A percentile compares a stretch with the other conserved stretches of the same genome.
phyloP scores from a whole-genome alignment of 768 basidiomycete genomes.

The Hemileccinum impolitum region DNA sequence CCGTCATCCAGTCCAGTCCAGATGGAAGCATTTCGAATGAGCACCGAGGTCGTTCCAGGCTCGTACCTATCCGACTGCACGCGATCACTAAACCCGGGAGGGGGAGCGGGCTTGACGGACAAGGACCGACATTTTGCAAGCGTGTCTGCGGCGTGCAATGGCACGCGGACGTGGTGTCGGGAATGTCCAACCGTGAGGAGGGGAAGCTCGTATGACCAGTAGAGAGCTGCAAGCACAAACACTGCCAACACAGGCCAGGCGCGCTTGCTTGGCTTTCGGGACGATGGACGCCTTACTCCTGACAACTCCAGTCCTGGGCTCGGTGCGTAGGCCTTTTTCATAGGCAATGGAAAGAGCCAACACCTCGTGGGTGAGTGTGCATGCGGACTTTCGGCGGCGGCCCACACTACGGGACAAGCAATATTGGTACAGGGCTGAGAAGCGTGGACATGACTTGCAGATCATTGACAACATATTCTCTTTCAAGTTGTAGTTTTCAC shows the following conservation, averaged over 20 bases:
- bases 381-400: no score
- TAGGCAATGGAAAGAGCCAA: neutral
- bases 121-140: constrained; percentile 48
- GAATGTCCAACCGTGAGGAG: neutral
- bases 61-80: constrained; percentile 54
- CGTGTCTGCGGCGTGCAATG: constrained; percentile 26
- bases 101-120: constrained; percentile 39
- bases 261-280: constrained; percentile 7
- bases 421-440: no score
- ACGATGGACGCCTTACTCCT: neutral
- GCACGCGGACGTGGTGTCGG: constrained; percentile 8
- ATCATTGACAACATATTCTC: no score
- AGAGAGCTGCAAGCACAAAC: constrained; percentile 16
- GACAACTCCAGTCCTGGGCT: neutral
- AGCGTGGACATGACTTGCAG: no score
- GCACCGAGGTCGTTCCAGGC: constrained; percentile 47
- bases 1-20: constrained; percentile 73
- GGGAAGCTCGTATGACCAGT: constrained; percentile 8
- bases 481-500: no score
- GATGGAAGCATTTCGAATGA: constrained; percentile 67
- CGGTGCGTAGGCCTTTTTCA: constrained; percentile 9
- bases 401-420: no score
- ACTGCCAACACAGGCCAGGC: constrained; percentile 15
- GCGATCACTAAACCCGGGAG: constrained; percentile 45
- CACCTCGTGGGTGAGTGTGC: no score